Conservation (phyloP, 2,329 filamentous ascomycete species). For the Penicillium sp. region DNA sequence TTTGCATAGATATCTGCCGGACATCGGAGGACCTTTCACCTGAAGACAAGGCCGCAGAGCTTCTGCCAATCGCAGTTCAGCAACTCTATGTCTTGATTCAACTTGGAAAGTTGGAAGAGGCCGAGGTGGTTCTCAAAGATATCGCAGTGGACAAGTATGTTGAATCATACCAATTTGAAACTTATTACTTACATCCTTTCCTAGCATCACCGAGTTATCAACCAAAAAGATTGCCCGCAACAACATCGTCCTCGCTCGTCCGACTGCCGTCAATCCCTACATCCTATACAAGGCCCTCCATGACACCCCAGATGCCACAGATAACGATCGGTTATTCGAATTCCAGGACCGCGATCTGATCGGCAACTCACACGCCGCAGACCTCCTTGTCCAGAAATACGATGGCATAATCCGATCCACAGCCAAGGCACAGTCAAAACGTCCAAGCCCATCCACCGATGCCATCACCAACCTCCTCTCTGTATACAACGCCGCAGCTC, state of each 20-base stretch:
- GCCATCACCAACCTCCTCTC: constrained; percentile 57
- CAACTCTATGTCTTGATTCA: constrained; percentile 60
- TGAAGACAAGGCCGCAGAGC: constrained; percentile 59
- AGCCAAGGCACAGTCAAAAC: constrained; percentile 49
- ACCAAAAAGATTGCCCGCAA: constrained; percentile 61
- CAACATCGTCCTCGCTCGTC: constrained; percentile 54
- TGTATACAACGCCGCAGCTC: constrained; percentile 72
- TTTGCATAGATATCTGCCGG: constrained; percentile 56
- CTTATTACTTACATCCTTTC: constrained; percentile 11
- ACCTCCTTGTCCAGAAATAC: constrained; percentile 61
- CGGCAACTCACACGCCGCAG: constrained; percentile 57
- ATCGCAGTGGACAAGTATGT: constrained; percentile 54
- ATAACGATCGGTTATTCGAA: constrained; percentile 58
- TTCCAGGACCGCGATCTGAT: constrained; percentile 57
- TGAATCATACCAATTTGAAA: neutral
- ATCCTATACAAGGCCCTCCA: constrained; percentile 58
- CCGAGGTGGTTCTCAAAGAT: constrained; percentile 52
- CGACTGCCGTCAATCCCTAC: constrained; percentile 55
- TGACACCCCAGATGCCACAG: constrained; percentile 46
- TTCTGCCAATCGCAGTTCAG: constrained; percentile 62
- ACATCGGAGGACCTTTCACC: constrained; percentile 60
- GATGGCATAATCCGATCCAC: constrained; percentile 59
- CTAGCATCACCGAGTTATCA: constrained; percentile 57
- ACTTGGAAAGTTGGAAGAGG: constrained; percentile 57
- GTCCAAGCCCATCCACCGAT: constrained; percentile 51